These are phyloP conservation scores for Cordyceps fumosorosea DNA, from an alignment of 2,329 filamentous ascomycete species.

Conservation along the genomic window DNA sequence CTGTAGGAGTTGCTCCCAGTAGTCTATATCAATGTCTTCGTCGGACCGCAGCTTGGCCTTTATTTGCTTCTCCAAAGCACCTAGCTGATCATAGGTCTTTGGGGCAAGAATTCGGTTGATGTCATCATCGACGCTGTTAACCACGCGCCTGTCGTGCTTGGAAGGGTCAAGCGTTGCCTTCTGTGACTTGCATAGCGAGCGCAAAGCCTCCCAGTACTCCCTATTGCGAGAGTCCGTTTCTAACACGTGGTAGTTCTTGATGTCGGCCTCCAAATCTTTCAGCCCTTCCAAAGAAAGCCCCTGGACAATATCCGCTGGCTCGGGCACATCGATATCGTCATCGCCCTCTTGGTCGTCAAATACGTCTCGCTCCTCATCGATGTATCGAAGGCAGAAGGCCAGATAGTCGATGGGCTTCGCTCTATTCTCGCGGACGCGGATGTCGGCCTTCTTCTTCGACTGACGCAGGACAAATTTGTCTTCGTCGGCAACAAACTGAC, in stretches of 20 bases:
- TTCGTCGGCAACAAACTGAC: conserved; percentile 85
- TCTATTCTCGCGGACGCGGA: conserved; percentile 83
- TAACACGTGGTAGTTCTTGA: conserved; percentile 69
- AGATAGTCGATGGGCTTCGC: conserved; percentile 92
- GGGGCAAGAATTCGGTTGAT: conserved; percentile 81
- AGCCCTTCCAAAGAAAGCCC: conserved; percentile 61
- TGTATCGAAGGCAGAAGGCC: conserved; percentile 80
- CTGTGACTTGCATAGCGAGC: conserved; percentile 73
- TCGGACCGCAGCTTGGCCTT: conserved; percentile 77
- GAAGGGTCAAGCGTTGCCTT: conserved; percentile 57
- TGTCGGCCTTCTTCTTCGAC: conserved; percentile 95
- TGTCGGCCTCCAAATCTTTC: conserved; percentile 72
- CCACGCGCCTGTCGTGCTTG: conserved; percentile 62
- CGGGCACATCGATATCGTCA: conserved; percentile 64
- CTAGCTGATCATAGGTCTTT: conserved; percentile 82
- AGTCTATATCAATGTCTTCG: conserved; percentile 91
- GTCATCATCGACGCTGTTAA: conserved; percentile 77
- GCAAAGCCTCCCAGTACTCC: conserved; percentile 90
- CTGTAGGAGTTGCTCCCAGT: conserved; percentile 89
- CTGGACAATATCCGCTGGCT: conserved; percentile 76
- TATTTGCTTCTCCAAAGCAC: conserved; percentile 80
- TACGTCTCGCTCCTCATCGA: conserved; percentile 76
- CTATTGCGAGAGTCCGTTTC: conserved; percentile 72
- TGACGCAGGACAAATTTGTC: conserved; percentile 95
- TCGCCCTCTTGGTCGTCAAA: conserved; percentile 82